A percentile compares a stretch with the other conserved stretches of the same genome.
phyloP scores from a whole-genome alignment of 148 eudicot species.

The Rhododendron mucronatum region DNA sequence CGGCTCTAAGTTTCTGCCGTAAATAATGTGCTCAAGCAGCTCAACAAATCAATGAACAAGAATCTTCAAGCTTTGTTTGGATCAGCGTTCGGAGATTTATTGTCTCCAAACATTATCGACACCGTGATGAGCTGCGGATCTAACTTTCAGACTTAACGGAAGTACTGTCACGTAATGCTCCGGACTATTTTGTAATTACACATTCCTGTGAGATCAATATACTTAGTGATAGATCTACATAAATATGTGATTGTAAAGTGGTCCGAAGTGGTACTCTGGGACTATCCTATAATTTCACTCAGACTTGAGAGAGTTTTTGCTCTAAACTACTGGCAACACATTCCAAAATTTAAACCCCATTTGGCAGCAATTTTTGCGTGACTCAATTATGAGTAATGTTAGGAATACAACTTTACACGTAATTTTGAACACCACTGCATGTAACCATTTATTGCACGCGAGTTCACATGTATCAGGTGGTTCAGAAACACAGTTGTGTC shows the following conservation, averaged over 20 bases:
- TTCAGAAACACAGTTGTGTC: too few relatives aligned
- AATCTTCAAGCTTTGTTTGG: not conserved
- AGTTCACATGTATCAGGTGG: not conserved
- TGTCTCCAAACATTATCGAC: not conserved
- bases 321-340: not conserved
- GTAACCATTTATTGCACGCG: not conserved
- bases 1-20: not conserved
- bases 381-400: not conserved
- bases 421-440: too few relatives aligned
- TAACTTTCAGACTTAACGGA: not conserved
- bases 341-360: not conserved
- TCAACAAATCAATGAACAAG: not conserved
- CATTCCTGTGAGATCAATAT: too few relatives aligned
- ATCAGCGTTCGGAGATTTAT: not conserved
- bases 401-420: too few relatives aligned
- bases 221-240: too few relatives aligned
- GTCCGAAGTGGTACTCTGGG: fast-evolving
- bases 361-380: not conserved
- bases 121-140: not conserved
- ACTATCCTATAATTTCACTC: too few relatives aligned
- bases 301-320: not conserved
- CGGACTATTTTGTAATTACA: too few relatives aligned
- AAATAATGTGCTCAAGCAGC: too few relatives aligned
- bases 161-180: too few relatives aligned
- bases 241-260: too few relatives aligned